A percentile compares a stretch with the other conserved stretches of the same genome.
Conservation (phyloP, 768 basidiomycete species). For the Trichaptum fuscoviolaceum region DNA sequence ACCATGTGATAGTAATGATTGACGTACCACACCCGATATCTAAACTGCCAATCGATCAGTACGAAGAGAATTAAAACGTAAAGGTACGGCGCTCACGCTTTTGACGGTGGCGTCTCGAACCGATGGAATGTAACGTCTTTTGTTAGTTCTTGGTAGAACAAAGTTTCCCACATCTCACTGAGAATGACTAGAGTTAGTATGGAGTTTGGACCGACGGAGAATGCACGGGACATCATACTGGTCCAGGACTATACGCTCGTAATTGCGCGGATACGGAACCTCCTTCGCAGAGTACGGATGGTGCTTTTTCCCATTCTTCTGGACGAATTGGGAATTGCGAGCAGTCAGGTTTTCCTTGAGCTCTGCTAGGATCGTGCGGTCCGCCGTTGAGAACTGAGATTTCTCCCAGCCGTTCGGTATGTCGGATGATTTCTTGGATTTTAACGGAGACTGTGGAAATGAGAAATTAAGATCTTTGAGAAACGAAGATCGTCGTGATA, state of each 20-base stretch:
- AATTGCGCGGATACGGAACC: slow-evolving; percentile 67
- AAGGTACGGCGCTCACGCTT: slow-evolving; percentile 44
- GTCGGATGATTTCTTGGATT: neutral
- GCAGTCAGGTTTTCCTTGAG: slow-evolving; percentile 47
- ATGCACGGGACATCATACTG: slow-evolving; percentile 41
- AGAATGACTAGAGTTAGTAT: slow-evolving; percentile 7
- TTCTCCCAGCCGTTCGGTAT: neutral
- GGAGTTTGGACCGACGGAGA: slow-evolving; percentile 2
- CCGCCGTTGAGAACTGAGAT: slow-evolving; percentile 51
- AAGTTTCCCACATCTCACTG: slow-evolving; percentile 68
- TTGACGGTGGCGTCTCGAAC: slow-evolving; percentile 52
- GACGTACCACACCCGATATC: slow-evolving; percentile 69
- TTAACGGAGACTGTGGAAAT: neutral
- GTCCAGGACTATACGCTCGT: slow-evolving; percentile 58
- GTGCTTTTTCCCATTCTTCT: slow-evolving; percentile 47
- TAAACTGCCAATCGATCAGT: slow-evolving; percentile 33
- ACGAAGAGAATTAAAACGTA: slow-evolving; percentile 1
- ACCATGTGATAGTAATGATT: neutral
- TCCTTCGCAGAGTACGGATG: slow-evolving; percentile 45
- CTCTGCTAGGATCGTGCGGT: slow-evolving; percentile 56
- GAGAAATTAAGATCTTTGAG: neutral
- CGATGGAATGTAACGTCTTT: slow-evolving; percentile 61
- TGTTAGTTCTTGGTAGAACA: slow-evolving; percentile 47
- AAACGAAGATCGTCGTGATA: neutral
- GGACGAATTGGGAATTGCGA: slow-evolving; percentile 49